These are phyloP conservation scores for Triticum timopheevii DNA, from an alignment of 176 grass and related monocot species.

Conservation along the genomic window DNA sequence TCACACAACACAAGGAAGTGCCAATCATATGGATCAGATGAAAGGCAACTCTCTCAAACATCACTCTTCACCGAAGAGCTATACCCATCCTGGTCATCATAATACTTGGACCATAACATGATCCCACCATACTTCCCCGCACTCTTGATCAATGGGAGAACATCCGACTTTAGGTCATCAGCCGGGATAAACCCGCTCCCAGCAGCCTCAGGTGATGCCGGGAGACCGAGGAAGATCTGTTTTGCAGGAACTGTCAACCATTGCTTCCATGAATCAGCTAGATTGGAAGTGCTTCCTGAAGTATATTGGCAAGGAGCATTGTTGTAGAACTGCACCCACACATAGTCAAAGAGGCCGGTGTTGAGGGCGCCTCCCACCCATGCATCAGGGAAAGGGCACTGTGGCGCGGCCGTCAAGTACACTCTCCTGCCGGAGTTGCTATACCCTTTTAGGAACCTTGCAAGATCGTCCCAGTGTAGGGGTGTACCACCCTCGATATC, in stretches of 20 bases:
- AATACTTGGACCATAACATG: slow-evolving; percentile 12
- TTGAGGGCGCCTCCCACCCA: background rate
- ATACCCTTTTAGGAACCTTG: background rate
- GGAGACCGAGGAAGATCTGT: background rate
- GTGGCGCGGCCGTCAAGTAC: background rate
- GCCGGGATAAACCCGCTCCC: background rate
- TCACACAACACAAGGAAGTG: background rate
- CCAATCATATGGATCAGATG: background rate
- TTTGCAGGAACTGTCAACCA: background rate
- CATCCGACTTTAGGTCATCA: background rate
- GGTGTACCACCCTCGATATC: background rate
- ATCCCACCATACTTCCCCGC: background rate
- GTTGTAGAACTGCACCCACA: background rate
- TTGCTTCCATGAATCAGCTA: slow-evolving; percentile 4
- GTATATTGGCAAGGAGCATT: background rate
- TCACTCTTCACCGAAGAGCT: background rate
- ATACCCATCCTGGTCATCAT: background rate
- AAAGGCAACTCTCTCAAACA: background rate
- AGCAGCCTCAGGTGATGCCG: background rate
- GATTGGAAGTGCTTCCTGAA: background rate
- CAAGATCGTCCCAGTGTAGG: background rate
- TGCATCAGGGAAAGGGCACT: background rate
- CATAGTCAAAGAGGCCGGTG: slow-evolving; percentile 3
- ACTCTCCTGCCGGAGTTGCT: background rate
- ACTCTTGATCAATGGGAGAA: background rate